A percentile compares a stretch with the other conserved stretches of the same genome.
Evolutionary conservation across 192 early-diverging fungal genomes (phyloP).

Genomic region (Rhizoclosmatium globosum): DNA sequence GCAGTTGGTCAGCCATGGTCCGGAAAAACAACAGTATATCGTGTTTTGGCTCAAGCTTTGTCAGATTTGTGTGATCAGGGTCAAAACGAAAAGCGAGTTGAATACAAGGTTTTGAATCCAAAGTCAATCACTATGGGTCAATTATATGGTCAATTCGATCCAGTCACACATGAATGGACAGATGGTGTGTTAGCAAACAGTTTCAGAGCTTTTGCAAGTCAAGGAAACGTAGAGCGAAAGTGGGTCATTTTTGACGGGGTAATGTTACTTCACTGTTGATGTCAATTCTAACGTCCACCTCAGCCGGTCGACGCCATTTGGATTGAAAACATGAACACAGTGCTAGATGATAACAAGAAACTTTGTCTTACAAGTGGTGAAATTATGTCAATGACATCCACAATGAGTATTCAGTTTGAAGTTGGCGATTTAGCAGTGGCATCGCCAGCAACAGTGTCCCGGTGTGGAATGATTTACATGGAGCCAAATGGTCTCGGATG

Average conservation of each 20-base stretch:
- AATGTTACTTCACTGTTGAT: background rate
- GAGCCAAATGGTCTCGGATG: slow-evolving; percentile 68
- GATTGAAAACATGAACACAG: slow-evolving; percentile 76
- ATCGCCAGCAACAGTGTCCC: slow-evolving; percentile 67
- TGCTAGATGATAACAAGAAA: slow-evolving; percentile 71
- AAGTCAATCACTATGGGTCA: slow-evolving; percentile 74
- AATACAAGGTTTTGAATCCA: slow-evolving; percentile 63
- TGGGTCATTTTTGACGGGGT: slow-evolving; percentile 71
- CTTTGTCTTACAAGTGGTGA: slow-evolving; percentile 68
- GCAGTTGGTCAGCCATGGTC: slow-evolving; percentile 64
- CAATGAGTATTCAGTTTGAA: slow-evolving; percentile 70
- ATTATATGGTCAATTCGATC: slow-evolving; percentile 69
- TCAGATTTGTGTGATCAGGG: slow-evolving; percentile 56
- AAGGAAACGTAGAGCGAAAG: slow-evolving; percentile 58
- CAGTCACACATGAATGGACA: slow-evolving; percentile 68
- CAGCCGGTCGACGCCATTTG: slow-evolving; percentile 68
- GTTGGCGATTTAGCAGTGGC: slow-evolving; percentile 69
- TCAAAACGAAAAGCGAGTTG: slow-evolving; percentile 62
- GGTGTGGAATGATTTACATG: slow-evolving; percentile 73
- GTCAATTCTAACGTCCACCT: background rate
- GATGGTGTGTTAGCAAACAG: slow-evolving; percentile 67
- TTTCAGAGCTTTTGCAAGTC: slow-evolving; percentile 58
- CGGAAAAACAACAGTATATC: slow-evolving; percentile 67
- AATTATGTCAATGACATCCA: slow-evolving; percentile 64
- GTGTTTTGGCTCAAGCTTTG: slow-evolving; percentile 61